Evolutionary conservation across 2,329 filamentous ascomycete genomes (phyloP).

Genomic region (Botrytis cinerea): DNA sequence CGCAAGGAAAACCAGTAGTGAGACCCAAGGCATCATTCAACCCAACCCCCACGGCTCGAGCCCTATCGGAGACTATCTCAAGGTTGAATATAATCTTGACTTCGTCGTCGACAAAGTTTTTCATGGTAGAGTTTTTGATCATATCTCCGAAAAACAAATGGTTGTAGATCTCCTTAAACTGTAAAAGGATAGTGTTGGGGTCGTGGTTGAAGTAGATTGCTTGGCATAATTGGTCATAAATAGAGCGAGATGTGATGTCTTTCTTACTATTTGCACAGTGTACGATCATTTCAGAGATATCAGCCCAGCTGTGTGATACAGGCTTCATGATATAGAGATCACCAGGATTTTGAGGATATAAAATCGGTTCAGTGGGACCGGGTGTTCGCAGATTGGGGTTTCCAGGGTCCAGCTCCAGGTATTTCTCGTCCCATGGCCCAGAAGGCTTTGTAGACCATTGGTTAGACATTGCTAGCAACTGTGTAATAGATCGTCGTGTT

Average conservation of each 20-base stretch:
- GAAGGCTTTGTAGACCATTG: too few relatives aligned
- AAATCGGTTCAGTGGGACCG: too few relatives aligned
- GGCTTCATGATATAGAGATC: background rate
- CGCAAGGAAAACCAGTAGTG: rapidly evolving
- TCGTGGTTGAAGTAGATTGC: rapidly evolving
- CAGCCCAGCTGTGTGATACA: background rate
- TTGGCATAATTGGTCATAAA: background rate
- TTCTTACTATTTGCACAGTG: background rate
- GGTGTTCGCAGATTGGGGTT: background rate
- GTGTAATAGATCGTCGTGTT: background rate
- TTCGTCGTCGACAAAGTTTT: background rate
- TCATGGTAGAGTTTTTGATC: background rate
- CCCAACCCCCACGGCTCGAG: background rate
- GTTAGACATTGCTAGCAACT: background rate
- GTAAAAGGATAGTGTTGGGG: background rate
- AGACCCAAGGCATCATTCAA: background rate
- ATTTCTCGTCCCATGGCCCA: background rate
- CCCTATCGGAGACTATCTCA: background rate
- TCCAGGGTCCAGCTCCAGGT: background rate
- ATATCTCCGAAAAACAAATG: background rate
- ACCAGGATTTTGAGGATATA: background rate
- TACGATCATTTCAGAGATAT: background rate
- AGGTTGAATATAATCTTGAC: background rate
- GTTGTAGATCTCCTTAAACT: background rate
- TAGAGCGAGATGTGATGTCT: background rate